Evolutionary conservation across 2,329 filamentous ascomycete genomes (phyloP), one percentile per base, ranked within the genome.

Genomic region (Pseudocercospora cruenta): DNA sequence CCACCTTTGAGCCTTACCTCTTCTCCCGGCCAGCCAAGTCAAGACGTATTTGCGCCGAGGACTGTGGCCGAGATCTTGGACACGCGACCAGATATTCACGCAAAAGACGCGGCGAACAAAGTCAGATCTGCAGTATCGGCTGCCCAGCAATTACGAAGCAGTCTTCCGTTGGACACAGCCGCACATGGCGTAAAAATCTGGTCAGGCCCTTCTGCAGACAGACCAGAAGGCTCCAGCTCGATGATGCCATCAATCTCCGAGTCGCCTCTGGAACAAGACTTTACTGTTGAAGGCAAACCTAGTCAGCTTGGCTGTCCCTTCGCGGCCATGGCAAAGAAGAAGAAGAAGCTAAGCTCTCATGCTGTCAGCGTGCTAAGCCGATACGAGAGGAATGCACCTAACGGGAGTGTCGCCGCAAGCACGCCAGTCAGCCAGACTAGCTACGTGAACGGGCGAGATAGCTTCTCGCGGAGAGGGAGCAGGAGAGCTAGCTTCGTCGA

Each of bases 261-360:
- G 63, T 80, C 80, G 33, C 78, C 78, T 4, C 72, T 96, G 75
- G 94, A 97, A 81, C 91, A 91, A 80, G 94, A 97, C 79, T 97
- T 97, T 74, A 97, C 94, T 19, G 91, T 94, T 36, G 84, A 90
- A 76, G 94, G 94, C 67, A 92, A 88, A 74, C 92, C 91, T 73
- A 92, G 93, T 72, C 87, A 86, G 69, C 82, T 97, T 60, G 87
- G 88, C 71, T 97, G 94, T 80, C 94, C 94, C 0, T 97, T 96
- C 78, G 89, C 87, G 33, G 82, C 81, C 66, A 79, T 83, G 72
- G 77, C 75, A 39, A 77, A 66, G 80, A 83, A 73, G 73, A 83
- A 73, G 73, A 82, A 70, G 72, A 77, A 74, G 64, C 72, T 80
- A 72, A 76, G 72, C 67, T 74, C 68, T 45, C 75, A 79, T 75